phyloP scores from a whole-genome alignment of 2,329 filamentous ascomycete species.

The Mariannaea elegans region DNA sequence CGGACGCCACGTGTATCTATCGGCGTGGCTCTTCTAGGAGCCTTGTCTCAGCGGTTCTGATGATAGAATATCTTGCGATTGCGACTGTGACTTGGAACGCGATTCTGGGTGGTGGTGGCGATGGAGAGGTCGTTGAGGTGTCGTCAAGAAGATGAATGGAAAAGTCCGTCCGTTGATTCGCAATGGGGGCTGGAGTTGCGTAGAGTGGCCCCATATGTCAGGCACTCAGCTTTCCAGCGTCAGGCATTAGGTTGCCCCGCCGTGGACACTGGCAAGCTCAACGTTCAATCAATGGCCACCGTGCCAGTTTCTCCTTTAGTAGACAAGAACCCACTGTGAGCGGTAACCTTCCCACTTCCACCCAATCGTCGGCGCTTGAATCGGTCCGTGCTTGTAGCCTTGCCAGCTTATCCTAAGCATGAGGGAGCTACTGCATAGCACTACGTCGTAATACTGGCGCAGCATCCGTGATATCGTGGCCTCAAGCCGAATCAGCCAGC shows the following conservation, averaged over 20 bases:
- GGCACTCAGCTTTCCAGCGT: constrained; percentile 40
- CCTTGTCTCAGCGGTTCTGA: constrained; percentile 30
- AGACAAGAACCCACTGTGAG: constrained; percentile 18
- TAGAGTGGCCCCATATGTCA: constrained; percentile 43
- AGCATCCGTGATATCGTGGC: constrained; percentile 38
- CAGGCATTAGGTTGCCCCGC: constrained; percentile 23
- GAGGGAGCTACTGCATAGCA: background rate
- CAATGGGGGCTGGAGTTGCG: constrained; percentile 35
- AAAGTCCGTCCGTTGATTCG: constrained; percentile 45
- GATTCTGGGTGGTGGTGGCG: constrained; percentile 38
- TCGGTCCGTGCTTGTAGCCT: constrained; percentile 41
- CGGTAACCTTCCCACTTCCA: constrained; percentile 19
- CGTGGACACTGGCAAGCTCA: constrained; percentile 22
- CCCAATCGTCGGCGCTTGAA: constrained; percentile 39
- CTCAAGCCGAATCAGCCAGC: constrained; percentile 35
- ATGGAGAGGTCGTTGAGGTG: constrained; percentile 42
- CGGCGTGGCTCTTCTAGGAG: constrained; percentile 27
- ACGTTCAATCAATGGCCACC: constrained; percentile 16
- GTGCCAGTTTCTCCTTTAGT: constrained; percentile 19
- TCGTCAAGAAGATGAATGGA: constrained; percentile 38
- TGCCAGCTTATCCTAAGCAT: constrained; percentile 20
- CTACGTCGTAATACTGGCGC: constrained; percentile 10
- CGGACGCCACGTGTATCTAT: constrained; percentile 34
- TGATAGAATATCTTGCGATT: constrained; percentile 37
- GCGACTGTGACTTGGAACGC: constrained; percentile 26